Conservation (phyloP, 2,329 filamentous ascomycete species). For the Colletotrichum sp. region DNA sequence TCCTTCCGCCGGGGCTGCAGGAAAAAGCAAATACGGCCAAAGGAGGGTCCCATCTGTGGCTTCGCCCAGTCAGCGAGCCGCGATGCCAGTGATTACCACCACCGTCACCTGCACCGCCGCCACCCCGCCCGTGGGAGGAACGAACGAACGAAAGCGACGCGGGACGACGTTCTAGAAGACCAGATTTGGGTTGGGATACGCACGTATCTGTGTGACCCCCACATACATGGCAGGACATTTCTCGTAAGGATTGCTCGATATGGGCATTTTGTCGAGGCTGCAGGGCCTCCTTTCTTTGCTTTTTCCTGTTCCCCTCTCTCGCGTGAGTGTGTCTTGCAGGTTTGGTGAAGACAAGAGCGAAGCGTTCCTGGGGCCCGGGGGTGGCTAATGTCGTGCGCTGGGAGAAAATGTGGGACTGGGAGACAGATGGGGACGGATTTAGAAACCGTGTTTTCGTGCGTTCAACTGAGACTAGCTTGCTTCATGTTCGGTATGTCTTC, state of each 20-base stretch:
- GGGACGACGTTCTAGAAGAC: not conserved
- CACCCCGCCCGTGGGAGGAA: not conserved
- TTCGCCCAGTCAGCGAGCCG: not conserved
- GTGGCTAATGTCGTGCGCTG: not conserved
- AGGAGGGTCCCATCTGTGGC: not conserved
- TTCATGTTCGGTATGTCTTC: not conserved
- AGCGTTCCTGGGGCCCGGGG: not conserved
- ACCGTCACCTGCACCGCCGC: not conserved
- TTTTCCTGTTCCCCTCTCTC: not conserved
- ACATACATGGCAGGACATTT: slow-evolving; percentile 3
- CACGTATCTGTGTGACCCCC: slow-evolving; percentile 7
- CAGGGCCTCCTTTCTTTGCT: not conserved
- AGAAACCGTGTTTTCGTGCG: not conserved
- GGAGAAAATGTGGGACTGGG: not conserved
- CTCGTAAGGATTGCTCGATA: slow-evolving; percentile 3
- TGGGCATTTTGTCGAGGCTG: not conserved
- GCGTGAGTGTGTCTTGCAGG: not conserved
- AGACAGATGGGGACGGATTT: not conserved
- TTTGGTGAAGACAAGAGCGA: not conserved
- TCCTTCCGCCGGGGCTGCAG: not conserved
- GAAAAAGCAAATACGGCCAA: slow-evolving; percentile 17
- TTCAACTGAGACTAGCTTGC: not conserved
- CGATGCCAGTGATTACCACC: not conserved
- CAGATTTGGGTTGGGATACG: not conserved
- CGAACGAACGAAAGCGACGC: not conserved